Conservation (phyloP, 2,329 filamentous ascomycete genomes). For the Fusarium armeniacum region DNA sequence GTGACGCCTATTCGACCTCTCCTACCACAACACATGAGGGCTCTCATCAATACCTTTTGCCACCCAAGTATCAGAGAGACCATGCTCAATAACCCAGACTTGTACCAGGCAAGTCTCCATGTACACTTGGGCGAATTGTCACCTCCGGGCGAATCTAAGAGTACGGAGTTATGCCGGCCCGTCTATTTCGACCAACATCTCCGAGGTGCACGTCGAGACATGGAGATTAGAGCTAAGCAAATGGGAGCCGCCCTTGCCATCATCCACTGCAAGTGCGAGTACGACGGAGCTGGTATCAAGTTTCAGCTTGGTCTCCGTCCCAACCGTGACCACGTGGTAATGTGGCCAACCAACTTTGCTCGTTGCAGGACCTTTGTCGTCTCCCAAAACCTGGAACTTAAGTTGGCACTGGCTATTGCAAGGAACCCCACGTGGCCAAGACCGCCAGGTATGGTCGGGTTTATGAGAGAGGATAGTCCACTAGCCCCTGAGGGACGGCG, state of each 20-base stretch:
- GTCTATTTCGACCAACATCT: slow-evolving; percentile 45
- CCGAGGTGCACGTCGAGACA: background rate
- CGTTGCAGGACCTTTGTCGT: slow-evolving; percentile 26
- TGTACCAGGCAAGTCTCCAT: slow-evolving; percentile 21
- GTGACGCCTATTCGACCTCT: slow-evolving; percentile 22
- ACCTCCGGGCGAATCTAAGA: background rate
- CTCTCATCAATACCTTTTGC: slow-evolving; percentile 12
- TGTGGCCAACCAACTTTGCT: slow-evolving; percentile 48
- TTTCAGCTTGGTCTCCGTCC: slow-evolving; percentile 31
- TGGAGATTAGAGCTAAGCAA: slow-evolving; percentile 10
- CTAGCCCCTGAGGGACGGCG: rapidly evolving
- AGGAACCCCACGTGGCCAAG: slow-evolving; percentile 37
- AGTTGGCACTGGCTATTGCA: background rate
- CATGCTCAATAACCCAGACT: background rate
- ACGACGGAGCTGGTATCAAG: slow-evolving; percentile 46
- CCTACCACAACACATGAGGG: background rate
- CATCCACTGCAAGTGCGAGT: slow-evolving; percentile 44
- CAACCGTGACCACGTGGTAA: background rate
- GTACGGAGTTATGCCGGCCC: slow-evolving; percentile 18
- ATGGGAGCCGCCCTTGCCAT: slow-evolving; percentile 48
- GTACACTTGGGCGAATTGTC: slow-evolving; percentile 22
- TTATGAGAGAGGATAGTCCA: background rate
- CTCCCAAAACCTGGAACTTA: background rate
- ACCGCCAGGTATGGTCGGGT: background rate
- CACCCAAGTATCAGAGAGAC: background rate